Base-by-base conservation (phyloP, 2,329 filamentous ascomycete species). In the Gaeumannomyces sp. region DNA sequence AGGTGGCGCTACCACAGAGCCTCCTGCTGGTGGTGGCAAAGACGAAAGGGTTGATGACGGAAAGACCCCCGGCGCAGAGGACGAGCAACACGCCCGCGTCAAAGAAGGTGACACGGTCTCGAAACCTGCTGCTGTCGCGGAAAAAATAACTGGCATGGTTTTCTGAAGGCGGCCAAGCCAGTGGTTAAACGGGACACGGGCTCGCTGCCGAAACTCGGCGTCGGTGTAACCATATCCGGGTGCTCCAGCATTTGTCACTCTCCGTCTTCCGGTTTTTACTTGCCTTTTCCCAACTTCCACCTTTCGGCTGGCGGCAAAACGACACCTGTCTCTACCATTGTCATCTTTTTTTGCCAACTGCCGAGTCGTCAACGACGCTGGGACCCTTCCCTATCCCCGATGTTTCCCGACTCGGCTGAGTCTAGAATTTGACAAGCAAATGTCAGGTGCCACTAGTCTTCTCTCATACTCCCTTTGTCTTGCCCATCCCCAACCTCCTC, bases 131-230 rank as follows among this genome's bases (percentile, higher is more conserved):
- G 35, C 35, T 53, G 45, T 53, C 45, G 19, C n/a, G 45, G 19
- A 53, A 7, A n/a, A 7, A 6, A 53, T 53, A n/a, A 53, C 2
- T 53, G 45, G 10, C 6, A 11, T 19, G 45, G 22, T 22, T n/a
- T 53, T 53, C 45, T 10, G 45, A 53, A n/a, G 45, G 19, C 65
- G 65, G 61, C 63, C 66, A 10, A 38, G 58, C 58, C n/a, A 22
- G 27, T 28, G 58, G 27, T 60, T 4, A n/a, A 22, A 60, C 59
- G 29, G 35, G 59, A 60, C 59, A 35, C 29, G 25, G 59, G 22
- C 59, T 35, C 13, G 19, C 14, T 63, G 35, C 10, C 45, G 45
- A 53, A n/a, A n/a, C 45, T n/a, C 6, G 45, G 6, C 7, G 19
- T n/a, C 45, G 45, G 22, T 53, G 19, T n/a, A 53, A 3, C 22